Evolutionary conservation across 306 rosid species (phyloP).

Genomic region (Prunus mongolica): DNA sequence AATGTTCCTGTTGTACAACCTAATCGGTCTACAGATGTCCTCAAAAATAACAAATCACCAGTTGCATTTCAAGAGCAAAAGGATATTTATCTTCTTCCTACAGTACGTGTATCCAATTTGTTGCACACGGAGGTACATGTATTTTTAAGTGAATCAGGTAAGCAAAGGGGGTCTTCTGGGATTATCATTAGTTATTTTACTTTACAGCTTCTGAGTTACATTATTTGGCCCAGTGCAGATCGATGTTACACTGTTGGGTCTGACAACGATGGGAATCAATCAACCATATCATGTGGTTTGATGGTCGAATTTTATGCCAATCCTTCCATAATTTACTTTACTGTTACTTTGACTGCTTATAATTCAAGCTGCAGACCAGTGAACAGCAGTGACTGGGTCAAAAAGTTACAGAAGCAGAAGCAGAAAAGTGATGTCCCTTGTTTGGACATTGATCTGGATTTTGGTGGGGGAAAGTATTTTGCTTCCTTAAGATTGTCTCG

Average conservation of each 20-base stretch:
- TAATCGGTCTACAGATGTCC: constrained; percentile 34
- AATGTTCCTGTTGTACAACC: constrained; percentile 60
- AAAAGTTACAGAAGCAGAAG: constrained; percentile 78
- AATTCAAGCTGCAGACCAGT: constrained; percentile 63
- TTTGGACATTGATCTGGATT: constrained; percentile 75
- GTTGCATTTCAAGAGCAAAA: constrained; percentile 74
- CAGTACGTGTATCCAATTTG: constrained; percentile 72
- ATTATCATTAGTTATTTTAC: background rate
- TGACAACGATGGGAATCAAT: constrained; percentile 56
- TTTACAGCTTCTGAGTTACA: constrained; percentile 8
- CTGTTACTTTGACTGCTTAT: constrained; percentile 52
- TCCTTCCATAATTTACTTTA: constrained; percentile 69
- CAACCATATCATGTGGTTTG: constrained; percentile 56
- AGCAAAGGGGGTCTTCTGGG: constrained; percentile 22
- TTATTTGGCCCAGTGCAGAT: constrained; percentile 45
- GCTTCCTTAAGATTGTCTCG: constrained; percentile 84
- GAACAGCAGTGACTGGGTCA: constrained; percentile 73
- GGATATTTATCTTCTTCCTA: constrained; percentile 88
- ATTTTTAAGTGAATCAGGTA: constrained; percentile 77
- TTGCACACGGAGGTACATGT: constrained; percentile 75
- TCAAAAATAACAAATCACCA: constrained; percentile 40
- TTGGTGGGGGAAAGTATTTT: constrained; percentile 59
- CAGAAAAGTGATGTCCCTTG: constrained; percentile 53
- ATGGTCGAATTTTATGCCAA: constrained; percentile 70
- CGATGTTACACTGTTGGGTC: constrained; percentile 33